Conservation (phyloP, 2,329 filamentous ascomycete genomes). For the Furcasterigmium sp. region DNA sequence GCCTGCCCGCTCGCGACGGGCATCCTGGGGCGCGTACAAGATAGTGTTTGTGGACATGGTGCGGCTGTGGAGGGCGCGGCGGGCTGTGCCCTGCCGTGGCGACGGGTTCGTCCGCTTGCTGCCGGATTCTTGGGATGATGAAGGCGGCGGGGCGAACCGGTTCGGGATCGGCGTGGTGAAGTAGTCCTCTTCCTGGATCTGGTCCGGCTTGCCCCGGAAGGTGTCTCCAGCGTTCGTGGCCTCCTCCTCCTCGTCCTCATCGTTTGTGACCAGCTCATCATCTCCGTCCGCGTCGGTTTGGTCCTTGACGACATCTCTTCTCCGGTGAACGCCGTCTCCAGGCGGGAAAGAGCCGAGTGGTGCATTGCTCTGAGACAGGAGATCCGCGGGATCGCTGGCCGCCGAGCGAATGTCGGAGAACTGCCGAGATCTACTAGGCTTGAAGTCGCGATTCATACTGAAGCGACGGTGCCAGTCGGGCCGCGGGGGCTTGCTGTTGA, state of each 20-base stretch:
- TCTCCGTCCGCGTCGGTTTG: conserved; percentile 84
- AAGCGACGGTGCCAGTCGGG: conserved; percentile 47
- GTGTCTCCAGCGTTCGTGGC: conserved; percentile 33
- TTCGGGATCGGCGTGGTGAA: conserved; percentile 46
- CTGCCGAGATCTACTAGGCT: conserved; percentile 39
- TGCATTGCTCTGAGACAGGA: conserved; percentile 35
- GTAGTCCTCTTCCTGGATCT: conserved; percentile 39
- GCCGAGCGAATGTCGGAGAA: conserved; percentile 54
- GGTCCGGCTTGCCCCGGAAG: conserved; percentile 5
- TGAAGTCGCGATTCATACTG: conserved; percentile 43
- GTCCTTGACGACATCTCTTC: conserved; percentile 38
- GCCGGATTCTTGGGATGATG: conserved; percentile 20
- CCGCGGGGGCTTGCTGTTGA: conserved; percentile 35
- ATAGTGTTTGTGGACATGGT: conserved; percentile 80
- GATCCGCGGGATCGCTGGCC: conserved; percentile 59
- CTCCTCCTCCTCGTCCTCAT: conserved; percentile 61
- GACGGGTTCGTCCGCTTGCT: conserved; percentile 17
- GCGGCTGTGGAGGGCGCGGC: conserved; percentile 55
- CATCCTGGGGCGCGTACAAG: conserved; percentile 66
- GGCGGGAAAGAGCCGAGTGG: background rate
- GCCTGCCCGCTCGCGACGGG: conserved; percentile 20
- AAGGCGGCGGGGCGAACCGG: conserved; percentile 24
- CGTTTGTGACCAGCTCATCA: conserved; percentile 81
- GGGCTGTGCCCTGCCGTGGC: conserved; percentile 24
- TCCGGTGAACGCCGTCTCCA: background rate